Evolutionary conservation across 331 rosid genomes (phyloP), one percentile per base, ranked within the genome.

Genomic region (Arachis monticola): DNA sequence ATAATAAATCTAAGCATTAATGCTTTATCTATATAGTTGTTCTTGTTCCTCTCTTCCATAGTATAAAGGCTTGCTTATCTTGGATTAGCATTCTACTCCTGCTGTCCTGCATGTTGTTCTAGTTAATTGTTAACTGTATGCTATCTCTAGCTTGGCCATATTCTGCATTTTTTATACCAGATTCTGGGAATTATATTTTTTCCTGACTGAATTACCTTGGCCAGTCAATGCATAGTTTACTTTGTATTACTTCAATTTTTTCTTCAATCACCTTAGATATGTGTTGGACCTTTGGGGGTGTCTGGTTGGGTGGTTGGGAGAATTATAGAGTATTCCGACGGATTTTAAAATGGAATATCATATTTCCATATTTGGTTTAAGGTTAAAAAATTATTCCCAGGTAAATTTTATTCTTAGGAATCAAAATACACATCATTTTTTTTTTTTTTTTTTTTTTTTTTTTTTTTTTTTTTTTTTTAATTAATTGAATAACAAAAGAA

Each of bases 1-100:
- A 62, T 70, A 70, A 58, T 35, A 57, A 65, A 68, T 77, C 67
- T 12, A 73, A 4, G 47, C 72, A 47, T n/a, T n/a, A n/a, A n/a
- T n/a, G n/a, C n/a, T n/a, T n/a, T 75, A 2, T 6, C 6, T 41
- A 35, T 14, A 8, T 60, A 61, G 72, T 58, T 60, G 58, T 69
- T 59, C 60, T 69, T 69, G 53, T 40, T 77, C 60, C 42, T 46
- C 32, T 66, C 12, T 12, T 13, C 55, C 70, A 41, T 79, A 66
- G 57, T 67, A 57, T 10, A 8, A n/a, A 1, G 64, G 64, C 64
- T 57, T 75, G 73, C 41, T 65, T 50, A 5, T 22, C 27, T 22
- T 22, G 27, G n/a, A 62, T 45, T 13, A 60, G 35, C 61, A 6
- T 14, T 65, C 60, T 69, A 56, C 32, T 70, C 51, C 48, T 59